Evolutionary conservation across 164 flowering plant species (phyloP), one percentile per base, ranked within the genome.

Genomic region (Vitis rupestris): DNA sequence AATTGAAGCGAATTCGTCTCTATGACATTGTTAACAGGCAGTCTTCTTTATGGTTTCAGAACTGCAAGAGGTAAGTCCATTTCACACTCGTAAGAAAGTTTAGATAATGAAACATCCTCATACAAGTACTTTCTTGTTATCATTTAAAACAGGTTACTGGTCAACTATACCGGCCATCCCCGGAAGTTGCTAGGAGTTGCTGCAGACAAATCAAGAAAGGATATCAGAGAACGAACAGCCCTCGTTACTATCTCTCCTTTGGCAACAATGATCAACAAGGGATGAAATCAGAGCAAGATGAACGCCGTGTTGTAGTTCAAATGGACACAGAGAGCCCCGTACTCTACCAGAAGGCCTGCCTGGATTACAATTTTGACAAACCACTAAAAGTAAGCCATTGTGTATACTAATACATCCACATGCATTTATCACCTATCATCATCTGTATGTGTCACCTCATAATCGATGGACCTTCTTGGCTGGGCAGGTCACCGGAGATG

Each of bases 281-380:
- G 62, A 72, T 66, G 60, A 44, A 63, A 10, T 27, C 71, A 51
- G 82, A 80, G 57, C 8, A 11, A 51, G 81, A 68, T 53, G 72
- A 78, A 62, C 79, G 84, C 31, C 90, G 65, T 57, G 71, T 85
- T 61, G 88, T 90, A 10, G 86, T 82, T 37, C 97, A 89, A 72
- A 89, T 88, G 94, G 94, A 91, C 75, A 90, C 91, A 12, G 89
- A 91, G 74, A 81, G 81, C 60, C 62, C 91, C 12, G 78, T 76
- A 13, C 67, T 90, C 71, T 79, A 90, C 80, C 76, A 88, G 71
- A 88, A 87, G 67, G 79, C 82, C 23, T 90, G 93, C 67, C 90
- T 90, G 7, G 95, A 87, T 67, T 77, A 70, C 70, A 72, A 76
- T 66, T 92, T 87, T 64, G 87, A 88, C 8, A 79, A 75, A 63